Evolutionary conservation across 2,329 filamentous ascomycete genomes (phyloP).

Genomic region (Epichloe scottii): DNA sequence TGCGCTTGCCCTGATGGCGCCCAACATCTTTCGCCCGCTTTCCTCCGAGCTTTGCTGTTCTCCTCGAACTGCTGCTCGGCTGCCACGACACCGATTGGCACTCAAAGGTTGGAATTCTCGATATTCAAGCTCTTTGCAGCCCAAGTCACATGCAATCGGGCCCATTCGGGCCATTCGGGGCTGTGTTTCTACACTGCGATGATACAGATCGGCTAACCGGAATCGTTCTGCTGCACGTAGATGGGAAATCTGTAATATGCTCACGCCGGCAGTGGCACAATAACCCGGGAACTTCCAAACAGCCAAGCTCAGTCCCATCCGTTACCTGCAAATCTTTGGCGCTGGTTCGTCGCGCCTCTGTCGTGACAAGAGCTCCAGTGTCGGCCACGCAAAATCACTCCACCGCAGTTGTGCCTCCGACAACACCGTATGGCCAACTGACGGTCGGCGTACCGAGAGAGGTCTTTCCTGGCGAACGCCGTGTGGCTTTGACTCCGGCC

Average conservation of each 20-base stretch:
- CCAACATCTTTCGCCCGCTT: slow-evolving; percentile 22
- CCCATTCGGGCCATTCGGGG: not conserved
- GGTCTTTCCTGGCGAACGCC: slow-evolving; percentile 64
- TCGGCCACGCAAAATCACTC: slow-evolving; percentile 23
- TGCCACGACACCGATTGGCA: slow-evolving; percentile 13
- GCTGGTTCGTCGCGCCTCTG: slow-evolving; percentile 27
- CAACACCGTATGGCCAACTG: slow-evolving; percentile 56
- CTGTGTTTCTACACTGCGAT: not conserved
- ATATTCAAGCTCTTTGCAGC: not conserved
- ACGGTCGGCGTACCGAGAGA: slow-evolving; percentile 72
- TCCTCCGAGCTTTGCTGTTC: slow-evolving; percentile 18
- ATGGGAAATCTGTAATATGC: slow-evolving; percentile 10
- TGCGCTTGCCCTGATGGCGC: slow-evolving; percentile 20
- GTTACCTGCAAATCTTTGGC: slow-evolving; percentile 20
- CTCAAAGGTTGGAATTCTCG: slow-evolving; percentile 10
- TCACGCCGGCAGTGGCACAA: slow-evolving; percentile 27
- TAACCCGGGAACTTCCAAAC: slow-evolving; percentile 17
- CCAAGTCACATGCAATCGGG: not conserved
- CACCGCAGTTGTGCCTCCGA: slow-evolving; percentile 26
- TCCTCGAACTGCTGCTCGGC: slow-evolving; percentile 12
- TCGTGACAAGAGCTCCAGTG: slow-evolving; percentile 14
- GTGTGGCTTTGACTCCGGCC: slow-evolving; percentile 73
- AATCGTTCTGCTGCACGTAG: not conserved
- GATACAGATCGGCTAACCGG: slow-evolving; percentile 1
- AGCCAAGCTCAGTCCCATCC: slow-evolving; percentile 16